Evolutionary conservation across 805 yeast species (phyloP), one percentile per base, ranked within the genome.

Genomic region (Brettanomyces anomalus): DNA sequence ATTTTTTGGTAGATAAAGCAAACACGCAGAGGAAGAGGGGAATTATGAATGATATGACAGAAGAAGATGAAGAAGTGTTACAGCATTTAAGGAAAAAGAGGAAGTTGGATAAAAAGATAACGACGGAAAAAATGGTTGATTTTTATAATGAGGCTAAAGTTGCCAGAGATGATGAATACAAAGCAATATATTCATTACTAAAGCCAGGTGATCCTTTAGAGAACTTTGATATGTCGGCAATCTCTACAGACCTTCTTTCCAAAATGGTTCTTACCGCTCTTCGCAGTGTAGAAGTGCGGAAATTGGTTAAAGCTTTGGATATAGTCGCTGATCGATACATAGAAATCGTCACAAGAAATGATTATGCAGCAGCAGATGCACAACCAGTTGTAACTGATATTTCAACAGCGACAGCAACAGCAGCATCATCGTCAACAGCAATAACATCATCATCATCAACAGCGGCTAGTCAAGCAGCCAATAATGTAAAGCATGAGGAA

Each of bases 251-350:
- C 40, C 68, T 82, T 1, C 71, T 88, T 43, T 72, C 71, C 18
- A 71, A 75, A 37, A 80, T 81, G 72, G 85, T 81, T 14, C 65
- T 76, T 43, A 73, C 76, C 2, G 87, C 95, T 0, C 66, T 93
- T 43, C 65, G 70, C 15, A 72, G 72, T 36, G 74, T 76, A 0
- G 73, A 75, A 39, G 63, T 71, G 0, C 66, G 66, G 3, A 72
- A 70, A 45, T 66, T 90, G 20, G 67, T 76, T 14, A 74, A 77
- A 42, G 94, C 86, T 2, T 64, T 88, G 45, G 75, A 76, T n/a
- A 77, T 85, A 34, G 74, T 86, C 5, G 69, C 77, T 14, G 74
- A 80, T 10, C 70, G 97, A 47, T 85, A 82, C 53, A 62, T 70
- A 10, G 74, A 72, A 53, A 66, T 71, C 15, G 56, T 65, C 51